Conservation (phyloP, 176 grass and related monocot genomes). For the Saccharum spontaneum region DNA sequence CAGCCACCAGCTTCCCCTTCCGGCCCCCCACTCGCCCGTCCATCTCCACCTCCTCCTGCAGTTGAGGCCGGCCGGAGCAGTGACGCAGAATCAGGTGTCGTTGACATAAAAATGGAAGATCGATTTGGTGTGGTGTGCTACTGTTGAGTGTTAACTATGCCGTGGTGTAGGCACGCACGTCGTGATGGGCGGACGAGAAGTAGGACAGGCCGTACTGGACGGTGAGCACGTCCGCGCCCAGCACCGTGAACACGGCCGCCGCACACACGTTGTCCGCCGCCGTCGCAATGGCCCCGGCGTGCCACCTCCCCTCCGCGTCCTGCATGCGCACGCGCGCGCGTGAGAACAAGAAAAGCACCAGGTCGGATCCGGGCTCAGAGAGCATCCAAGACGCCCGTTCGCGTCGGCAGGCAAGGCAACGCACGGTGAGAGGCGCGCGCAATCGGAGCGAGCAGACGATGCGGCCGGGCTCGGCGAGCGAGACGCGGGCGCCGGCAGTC, state of each 20-base stretch:
- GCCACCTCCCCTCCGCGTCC: slow-evolving; percentile 54
- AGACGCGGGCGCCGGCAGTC: slow-evolving; percentile 32
- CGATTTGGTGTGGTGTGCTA: not conserved
- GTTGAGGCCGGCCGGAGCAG: not conserved
- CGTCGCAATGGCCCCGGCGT: slow-evolving; percentile 44
- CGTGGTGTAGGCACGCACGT: slow-evolving; percentile 8
- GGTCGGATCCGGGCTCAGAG: not conserved
- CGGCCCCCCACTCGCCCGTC: slow-evolving; percentile 41
- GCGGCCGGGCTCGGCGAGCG: slow-evolving; percentile 30
- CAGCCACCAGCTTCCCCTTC: slow-evolving; percentile 55
- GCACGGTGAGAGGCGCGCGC: slow-evolving; percentile 48
- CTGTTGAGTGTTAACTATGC: not conserved
- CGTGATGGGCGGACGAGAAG: slow-evolving; percentile 32
- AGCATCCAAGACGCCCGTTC: not conserved
- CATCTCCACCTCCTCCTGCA: slow-evolving; percentile 27
- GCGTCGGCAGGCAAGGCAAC: not conserved
- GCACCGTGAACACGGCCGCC: slow-evolving; percentile 38
- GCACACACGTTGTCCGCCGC: slow-evolving; percentile 52
- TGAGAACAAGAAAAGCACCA: not conserved
- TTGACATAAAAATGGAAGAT: not conserved
- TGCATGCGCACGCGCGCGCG: not conserved
- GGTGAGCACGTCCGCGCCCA: slow-evolving; percentile 32
- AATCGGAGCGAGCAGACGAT: slow-evolving; percentile 51
- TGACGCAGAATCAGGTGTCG: not conserved
- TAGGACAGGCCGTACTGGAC: slow-evolving; percentile 48